Percentiles rank a stretch among this genome's conserved stretches.
These are phyloP conservation scores for Rubus parviflorus DNA, from an alignment of 306 rosid genomes.

Conservation along the genomic window DNA sequence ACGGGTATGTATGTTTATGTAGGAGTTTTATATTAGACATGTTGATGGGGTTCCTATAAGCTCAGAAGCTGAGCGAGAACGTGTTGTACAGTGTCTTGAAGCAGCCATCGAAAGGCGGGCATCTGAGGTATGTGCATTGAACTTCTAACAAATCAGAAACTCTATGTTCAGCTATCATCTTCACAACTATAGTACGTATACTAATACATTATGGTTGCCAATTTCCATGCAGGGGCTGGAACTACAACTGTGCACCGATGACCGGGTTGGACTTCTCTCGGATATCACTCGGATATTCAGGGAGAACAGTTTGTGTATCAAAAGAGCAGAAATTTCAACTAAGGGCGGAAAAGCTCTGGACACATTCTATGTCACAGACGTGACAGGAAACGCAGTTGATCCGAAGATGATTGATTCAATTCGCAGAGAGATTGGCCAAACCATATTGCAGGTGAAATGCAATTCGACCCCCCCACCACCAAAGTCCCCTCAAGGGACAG, in stretches of 20 bases:
- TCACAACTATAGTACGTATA: neutral
- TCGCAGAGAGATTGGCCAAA: conserved; percentile 69
- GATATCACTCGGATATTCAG: conserved; percentile 90
- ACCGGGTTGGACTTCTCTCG: conserved; percentile 82
- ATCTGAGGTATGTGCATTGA: conserved; percentile 55
- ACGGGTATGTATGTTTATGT: neutral
- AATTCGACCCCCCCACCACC: conserved; percentile 49
- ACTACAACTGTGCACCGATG: conserved; percentile 74
- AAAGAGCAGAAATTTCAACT: conserved; percentile 91
- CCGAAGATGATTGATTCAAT: conserved; percentile 72
- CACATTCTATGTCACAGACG: conserved; percentile 82
- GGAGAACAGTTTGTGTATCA: conserved; percentile 82
- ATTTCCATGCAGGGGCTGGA: conserved; percentile 73
- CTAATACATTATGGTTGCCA: conserved; percentile 26
- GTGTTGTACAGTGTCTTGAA: conserved; percentile 84
- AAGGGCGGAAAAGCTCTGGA: conserved; percentile 65
- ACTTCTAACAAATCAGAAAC: neutral
- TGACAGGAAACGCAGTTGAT: conserved; percentile 76
- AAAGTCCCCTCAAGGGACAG: conserved; percentile 48
- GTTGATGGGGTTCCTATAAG: conserved; percentile 85
- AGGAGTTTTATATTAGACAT: conserved; percentile 94
- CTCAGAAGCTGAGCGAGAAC: conserved; percentile 86
- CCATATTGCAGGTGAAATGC: conserved; percentile 62
- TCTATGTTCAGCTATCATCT: neutral
- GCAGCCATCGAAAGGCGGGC: conserved; percentile 96